Base-by-base conservation (phyloP, 1,284 basidiomycete genomes). In the Sporisorium reilianum region DNA sequence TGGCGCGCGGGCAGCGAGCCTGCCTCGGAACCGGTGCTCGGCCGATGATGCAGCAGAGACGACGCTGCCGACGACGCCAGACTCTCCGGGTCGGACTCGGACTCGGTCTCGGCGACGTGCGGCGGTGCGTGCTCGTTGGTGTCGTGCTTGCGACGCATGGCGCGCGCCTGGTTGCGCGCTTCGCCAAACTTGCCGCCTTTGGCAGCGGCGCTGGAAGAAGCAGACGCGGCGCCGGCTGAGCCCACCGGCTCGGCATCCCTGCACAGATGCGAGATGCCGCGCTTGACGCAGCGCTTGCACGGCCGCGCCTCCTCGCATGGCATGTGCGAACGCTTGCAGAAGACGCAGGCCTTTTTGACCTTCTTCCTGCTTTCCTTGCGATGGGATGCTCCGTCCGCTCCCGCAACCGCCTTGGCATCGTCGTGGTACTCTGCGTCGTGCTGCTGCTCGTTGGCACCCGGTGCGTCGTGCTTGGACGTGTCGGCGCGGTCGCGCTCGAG, bases 271-370 rank as follows among this genome's bases (percentile, higher is more conserved):
- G 75, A 57, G 38, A 77, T 77, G 49, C 75, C 75, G 9, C 75
- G 65, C 34, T 74, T 77, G 49, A 74, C 58, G 36, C 74, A 73
- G 14, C 61, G 64, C 30, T 64, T 67, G 64, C 70, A 71, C 1
- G 68, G 68, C 25, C 68, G 40, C 1, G 68, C 68, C 48, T 71
- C 68, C 55, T 71, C 68, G 36, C 68, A 71, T 4, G 64, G 69
- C 73, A 77, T 77, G 58, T 77, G 75, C 45, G 70, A 74, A 36
- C 75, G 75, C 51, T 77, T 73, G 66, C 75, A 77, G 41, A 70
- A 77, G 36, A 77, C 38, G 42, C 75, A 77, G 16, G 75, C 75
- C 48, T 72, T 73, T 41, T 77, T 77, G 45, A 77, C 75, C 48
- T 77, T 77, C 20, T 77, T 77, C 22, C 74, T 49, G 25, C 51